A percentile compares a stretch with the other conserved stretches of the same genome.
phyloP scores from a whole-genome alignment of 1,139 yeast species.

The Pneumocystis sp. region DNA sequence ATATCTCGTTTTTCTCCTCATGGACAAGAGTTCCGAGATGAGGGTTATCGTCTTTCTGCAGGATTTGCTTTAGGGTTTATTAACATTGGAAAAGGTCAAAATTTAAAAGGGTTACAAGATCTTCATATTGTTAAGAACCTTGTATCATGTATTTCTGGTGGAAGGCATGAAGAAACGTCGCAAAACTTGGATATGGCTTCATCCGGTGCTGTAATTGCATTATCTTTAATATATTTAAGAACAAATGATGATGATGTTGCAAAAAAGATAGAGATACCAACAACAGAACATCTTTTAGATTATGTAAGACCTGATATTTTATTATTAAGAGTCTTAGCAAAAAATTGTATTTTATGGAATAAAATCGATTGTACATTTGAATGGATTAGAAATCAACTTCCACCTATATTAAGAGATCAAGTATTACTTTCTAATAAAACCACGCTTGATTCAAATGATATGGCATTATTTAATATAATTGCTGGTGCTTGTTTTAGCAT shows the following conservation, averaged over 20 bases:
- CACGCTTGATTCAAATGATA: slow-evolving; percentile 43
- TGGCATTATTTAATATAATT: slow-evolving; percentile 50
- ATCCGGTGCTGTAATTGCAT: slow-evolving; percentile 67
- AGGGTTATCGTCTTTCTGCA: slow-evolving; percentile 75
- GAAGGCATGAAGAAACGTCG: slow-evolving; percentile 35
- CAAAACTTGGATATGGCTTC: slow-evolving; percentile 55
- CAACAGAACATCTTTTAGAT: slow-evolving; percentile 45
- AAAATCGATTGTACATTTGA: slow-evolving; percentile 34
- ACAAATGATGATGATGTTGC: slow-evolving; percentile 52
- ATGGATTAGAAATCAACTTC: slow-evolving; percentile 42
- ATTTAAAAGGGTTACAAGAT: slow-evolving; percentile 48
- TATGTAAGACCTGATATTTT: slow-evolving; percentile 71
- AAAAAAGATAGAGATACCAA: slow-evolving; percentile 47
- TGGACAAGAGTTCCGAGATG: slow-evolving; percentile 32
- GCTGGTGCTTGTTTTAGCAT: slow-evolving; percentile 67
- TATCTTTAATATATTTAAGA: slow-evolving; percentile 57
- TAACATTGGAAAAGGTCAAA: slow-evolving; percentile 67
- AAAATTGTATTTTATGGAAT: slow-evolving; percentile 69
- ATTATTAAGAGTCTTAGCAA: slow-evolving; percentile 52
- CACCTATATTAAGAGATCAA: slow-evolving; percentile 16
- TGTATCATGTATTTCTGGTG: slow-evolving; percentile 48
- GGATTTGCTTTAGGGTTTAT: slow-evolving; percentile 80
- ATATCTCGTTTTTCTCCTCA: slow-evolving; percentile 21
- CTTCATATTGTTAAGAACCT: slow-evolving; percentile 56
- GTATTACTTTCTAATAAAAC: slow-evolving; percentile 17